These are phyloP conservation scores for Clausena lansium DNA, from an alignment of 345 rosid genomes.

Conservation along the genomic window DNA sequence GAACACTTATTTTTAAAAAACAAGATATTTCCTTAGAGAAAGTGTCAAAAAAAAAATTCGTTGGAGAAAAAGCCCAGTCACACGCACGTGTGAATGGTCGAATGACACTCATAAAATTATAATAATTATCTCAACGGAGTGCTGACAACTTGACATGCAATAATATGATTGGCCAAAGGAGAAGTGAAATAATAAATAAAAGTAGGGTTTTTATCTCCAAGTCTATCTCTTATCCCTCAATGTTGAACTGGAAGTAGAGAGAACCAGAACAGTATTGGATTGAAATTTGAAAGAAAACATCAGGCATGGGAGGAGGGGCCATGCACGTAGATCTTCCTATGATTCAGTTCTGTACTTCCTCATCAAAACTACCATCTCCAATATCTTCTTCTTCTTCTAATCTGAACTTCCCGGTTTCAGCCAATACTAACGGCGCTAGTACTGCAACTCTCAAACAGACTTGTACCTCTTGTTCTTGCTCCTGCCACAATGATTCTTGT, in stretches of 20 bases:
- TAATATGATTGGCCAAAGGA: background rate
- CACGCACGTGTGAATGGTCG: background rate
- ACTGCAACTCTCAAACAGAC: slow-evolving; percentile 6
- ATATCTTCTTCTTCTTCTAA: slow-evolving; percentile 14
- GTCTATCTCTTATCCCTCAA: background rate
- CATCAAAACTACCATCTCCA: background rate
- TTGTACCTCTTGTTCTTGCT: background rate
- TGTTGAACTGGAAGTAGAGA: background rate
- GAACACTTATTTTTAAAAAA: no score
- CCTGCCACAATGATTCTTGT: background rate
- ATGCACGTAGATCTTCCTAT: slow-evolving; percentile 13
- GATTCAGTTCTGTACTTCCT: slow-evolving; percentile 13
- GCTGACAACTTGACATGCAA: background rate
- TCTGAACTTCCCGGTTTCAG: slow-evolving; percentile 19
- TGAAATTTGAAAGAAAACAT: background rate
- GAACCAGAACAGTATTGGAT: no score
- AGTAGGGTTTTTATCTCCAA: no score
- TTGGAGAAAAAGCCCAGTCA: no score
- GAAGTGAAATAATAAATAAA: background rate
- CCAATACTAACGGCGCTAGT: slow-evolving; percentile 14
- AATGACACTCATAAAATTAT: background rate
- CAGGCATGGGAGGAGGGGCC: slow-evolving; percentile 33
- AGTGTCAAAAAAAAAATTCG: no score
- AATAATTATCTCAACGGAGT: background rate
- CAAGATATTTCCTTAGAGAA: no score